Percentiles rank a stretch among this genome's conserved stretches.
These are phyloP conservation scores for Neurospora cerealis DNA, from an alignment of 495 filamentous ascomycete species.

Conservation along the genomic window DNA sequence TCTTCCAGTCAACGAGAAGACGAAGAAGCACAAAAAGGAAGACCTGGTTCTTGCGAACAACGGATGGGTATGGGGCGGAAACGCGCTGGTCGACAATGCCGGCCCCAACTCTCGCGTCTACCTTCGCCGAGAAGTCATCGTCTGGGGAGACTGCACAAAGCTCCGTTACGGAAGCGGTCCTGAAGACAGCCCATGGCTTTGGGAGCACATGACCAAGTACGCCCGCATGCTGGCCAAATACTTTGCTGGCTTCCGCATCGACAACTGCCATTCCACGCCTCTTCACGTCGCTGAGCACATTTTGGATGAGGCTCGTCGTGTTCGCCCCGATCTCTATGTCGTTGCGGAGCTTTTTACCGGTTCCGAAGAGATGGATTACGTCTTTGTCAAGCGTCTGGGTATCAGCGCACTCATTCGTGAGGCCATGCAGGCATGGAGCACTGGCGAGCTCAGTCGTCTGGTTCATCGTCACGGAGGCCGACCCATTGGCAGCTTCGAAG, in stretches of 20 bases:
- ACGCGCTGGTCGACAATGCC: slow-evolving; percentile 87
- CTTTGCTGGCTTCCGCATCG: slow-evolving; percentile 91
- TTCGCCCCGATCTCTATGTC: slow-evolving; percentile 81
- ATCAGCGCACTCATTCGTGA: slow-evolving; percentile 87
- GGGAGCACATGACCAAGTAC: slow-evolving; percentile 92
- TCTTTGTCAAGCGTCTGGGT: slow-evolving; percentile 86
- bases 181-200: slow-evolving; percentile 84
- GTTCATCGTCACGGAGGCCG: slow-evolving; percentile 91
- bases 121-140: slow-evolving; percentile 86
- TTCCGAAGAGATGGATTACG: slow-evolving; percentile 88
- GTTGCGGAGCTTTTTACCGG: slow-evolving; percentile 96
- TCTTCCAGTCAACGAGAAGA: slow-evolving; percentile 68
- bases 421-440: slow-evolving; percentile 98
- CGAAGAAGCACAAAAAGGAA: slow-evolving; percentile 64
- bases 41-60: slow-evolving; percentile 86
- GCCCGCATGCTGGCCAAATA: slow-evolving; percentile 90
- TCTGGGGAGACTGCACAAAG: slow-evolving; percentile 98
- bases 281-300: slow-evolving; percentile 88
- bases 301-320: slow-evolving; percentile 79
- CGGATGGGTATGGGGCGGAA: slow-evolving; percentile 97
- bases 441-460: slow-evolving; percentile 77
- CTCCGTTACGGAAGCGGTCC: slow-evolving; percentile 76
- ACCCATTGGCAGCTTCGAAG: slow-evolving; percentile 92
- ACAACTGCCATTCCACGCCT: slow-evolving; percentile 97
- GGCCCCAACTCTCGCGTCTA: slow-evolving; percentile 84